Conservation (phyloP, 306 rosid species). For the Astragalus glycyphyllos region DNA sequence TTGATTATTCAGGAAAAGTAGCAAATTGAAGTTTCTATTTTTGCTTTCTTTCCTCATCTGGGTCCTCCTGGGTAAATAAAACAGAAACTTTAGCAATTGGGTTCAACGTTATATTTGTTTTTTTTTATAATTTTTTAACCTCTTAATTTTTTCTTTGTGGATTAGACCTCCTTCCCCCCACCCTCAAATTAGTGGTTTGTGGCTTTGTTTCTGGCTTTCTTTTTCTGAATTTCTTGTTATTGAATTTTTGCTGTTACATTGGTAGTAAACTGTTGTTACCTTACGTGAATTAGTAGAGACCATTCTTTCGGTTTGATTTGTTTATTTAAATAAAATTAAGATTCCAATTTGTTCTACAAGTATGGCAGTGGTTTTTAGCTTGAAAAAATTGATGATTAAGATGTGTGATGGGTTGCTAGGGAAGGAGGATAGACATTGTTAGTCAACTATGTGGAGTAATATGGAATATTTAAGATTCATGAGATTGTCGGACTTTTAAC, state of each 20-base stretch:
- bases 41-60: conserved; percentile 38
- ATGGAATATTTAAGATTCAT: background rate
- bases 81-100: conserved; percentile 30
- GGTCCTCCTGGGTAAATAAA: conserved; percentile 34
- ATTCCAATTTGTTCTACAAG: conserved; percentile 18
- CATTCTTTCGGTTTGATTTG: conserved; percentile 33
- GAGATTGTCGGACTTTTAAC: background rate
- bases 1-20: conserved; percentile 28
- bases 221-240: conserved; percentile 15
- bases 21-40: conserved; percentile 41
- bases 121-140: background rate
- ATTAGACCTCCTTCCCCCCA: background rate
- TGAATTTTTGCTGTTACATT: conserved; percentile 51
- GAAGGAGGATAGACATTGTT: background rate
- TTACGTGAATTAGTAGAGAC: conserved; percentile 4
- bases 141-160: background rate
- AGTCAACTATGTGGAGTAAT: conserved; percentile 15
- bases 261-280: conserved; percentile 44
- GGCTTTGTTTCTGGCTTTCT: background rate
- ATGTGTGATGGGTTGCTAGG: conserved; percentile 7
- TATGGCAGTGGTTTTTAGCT: conserved; percentile 28
- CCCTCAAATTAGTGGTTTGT: background rate
- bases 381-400: conserved; percentile 15
- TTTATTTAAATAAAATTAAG: background rate
- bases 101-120: background rate